Evolutionary conservation across 352 stramenopile genomes (phyloP), one percentile per base, ranked within the genome.

Genomic region (Phytophthora idaei): DNA sequence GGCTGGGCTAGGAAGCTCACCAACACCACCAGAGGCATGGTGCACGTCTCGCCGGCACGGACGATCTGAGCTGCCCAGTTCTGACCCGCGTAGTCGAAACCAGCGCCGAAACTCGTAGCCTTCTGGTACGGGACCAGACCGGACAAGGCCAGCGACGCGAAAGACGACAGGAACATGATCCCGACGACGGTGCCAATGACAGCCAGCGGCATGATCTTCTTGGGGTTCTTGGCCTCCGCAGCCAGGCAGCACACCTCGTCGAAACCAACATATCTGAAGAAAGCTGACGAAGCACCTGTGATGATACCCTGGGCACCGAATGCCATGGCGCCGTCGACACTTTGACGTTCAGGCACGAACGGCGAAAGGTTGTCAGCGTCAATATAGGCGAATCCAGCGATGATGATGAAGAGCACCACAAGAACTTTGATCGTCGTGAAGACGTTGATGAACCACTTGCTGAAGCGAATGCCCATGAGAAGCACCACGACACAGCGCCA

Each of bases 181-280:
- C 83, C 76, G n/a, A 71, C 34, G 7, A 98, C 74, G 3, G 93
- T 95, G 9, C 79, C 81, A 25, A 97, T 87, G 50, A 98, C 89
- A 15, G 85, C 85, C 15, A 77, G 57, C 2, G 92, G 90, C 71
- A 97, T 85, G 65, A 90, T 87, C 46, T 77, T 81, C 46, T 83
- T 76, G n/a, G 86, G 83, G 72, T 95, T 85, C 63, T 90, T 88
- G 10, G 81, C 79, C 54, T 95, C 87, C 12, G 84, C 86, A n/a
- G 90, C 86, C 4, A 98, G 70, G 67, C 91, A 98, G 68, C 90
- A 97, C 11, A 98, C 86, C 60, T 98, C 94, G 71, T 99, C 95
- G 65, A 98, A 98, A 7, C 95, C 95, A 44, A 98, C 76, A 69
- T 95, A 98, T 31, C 92, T 92, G 75, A 98, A 98, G 78, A 98